A percentile compares a stretch with the other conserved stretches of the same genome.
Evolutionary conservation across 148 eudicot genomes (phyloP).

Genomic region (Rhododendron molle): DNA sequence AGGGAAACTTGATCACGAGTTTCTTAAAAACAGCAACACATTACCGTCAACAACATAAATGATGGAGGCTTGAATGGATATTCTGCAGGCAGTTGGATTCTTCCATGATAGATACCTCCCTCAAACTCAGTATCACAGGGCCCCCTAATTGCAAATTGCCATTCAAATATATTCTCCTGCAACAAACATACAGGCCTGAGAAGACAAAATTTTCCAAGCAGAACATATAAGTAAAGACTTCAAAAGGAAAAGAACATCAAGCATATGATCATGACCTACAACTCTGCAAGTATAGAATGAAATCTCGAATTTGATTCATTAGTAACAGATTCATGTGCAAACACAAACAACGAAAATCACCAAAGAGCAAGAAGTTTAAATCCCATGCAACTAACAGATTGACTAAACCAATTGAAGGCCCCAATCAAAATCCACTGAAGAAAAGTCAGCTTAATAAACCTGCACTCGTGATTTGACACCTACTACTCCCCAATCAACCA

Average conservation of each 20-base stretch:
- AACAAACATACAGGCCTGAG: neutral
- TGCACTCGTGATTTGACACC: neutral
- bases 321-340: neutral
- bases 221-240: neutral
- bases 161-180: constrained; percentile 95
- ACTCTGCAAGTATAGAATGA: neutral
- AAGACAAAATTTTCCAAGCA: neutral
- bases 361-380: neutral
- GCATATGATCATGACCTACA: neutral
- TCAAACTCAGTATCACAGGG: constrained; percentile 89
- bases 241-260: neutral
- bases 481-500: neutral
- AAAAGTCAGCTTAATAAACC: no score
- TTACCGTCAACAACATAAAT: constrained; percentile 90
- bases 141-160: constrained; percentile 98
- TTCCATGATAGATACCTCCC: constrained; percentile 96
- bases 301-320: neutral
- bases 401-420: neutral
- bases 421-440: neutral
- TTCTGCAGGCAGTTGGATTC: constrained; percentile 91
- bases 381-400: neutral
- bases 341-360: neutral
- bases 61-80: constrained; percentile 98
- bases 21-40: neutral
- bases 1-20: neutral